A percentile compares a stretch with the other conserved stretches of the same genome.
Evolutionary conservation across 129 eudicot genomes (phyloP).

Genomic region (Flaveria bidentis): DNA sequence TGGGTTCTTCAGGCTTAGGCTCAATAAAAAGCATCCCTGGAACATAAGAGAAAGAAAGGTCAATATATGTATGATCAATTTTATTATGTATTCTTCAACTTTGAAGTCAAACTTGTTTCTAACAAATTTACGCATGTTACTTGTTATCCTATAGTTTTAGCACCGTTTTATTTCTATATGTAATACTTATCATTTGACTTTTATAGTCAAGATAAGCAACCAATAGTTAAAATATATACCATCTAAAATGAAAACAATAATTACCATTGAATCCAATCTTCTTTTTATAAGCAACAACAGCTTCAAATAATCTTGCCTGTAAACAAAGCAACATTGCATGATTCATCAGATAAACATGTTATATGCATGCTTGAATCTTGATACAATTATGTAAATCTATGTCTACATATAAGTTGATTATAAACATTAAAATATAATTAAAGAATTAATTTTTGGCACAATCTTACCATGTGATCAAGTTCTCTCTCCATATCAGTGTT

Average conservation of each 20-base stretch:
- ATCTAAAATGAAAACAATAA: neutral
- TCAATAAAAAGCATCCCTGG: slow-evolving; percentile 88
- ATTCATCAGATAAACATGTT: neutral
- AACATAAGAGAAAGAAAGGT: neutral
- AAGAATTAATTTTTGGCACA: neutral
- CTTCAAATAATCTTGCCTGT: slow-evolving; percentile 85
- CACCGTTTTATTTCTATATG: too few species aligned
- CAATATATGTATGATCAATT: neutral
- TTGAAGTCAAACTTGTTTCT: neutral
- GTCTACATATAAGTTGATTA: neutral
- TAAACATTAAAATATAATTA: too few species aligned
- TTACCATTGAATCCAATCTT: slow-evolving; percentile 93
- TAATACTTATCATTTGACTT: too few species aligned
- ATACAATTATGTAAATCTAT: too few species aligned
- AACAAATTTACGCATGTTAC: too few species aligned
- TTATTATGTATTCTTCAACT: neutral
- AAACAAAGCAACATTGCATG: neutral
- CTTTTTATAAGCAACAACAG: slow-evolving; percentile 88
- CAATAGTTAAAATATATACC: too few species aligned
- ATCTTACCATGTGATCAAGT: neutral
- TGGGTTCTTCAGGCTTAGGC: slow-evolving; percentile 99
- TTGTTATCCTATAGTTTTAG: neutral
- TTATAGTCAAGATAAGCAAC: too few species aligned
- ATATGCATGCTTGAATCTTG: too few species aligned
- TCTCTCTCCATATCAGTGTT: slow-evolving; percentile 91